Base-by-base conservation (phyloP, 1,139 yeast genomes). In the Entelexis paramagnoliae region DNA sequence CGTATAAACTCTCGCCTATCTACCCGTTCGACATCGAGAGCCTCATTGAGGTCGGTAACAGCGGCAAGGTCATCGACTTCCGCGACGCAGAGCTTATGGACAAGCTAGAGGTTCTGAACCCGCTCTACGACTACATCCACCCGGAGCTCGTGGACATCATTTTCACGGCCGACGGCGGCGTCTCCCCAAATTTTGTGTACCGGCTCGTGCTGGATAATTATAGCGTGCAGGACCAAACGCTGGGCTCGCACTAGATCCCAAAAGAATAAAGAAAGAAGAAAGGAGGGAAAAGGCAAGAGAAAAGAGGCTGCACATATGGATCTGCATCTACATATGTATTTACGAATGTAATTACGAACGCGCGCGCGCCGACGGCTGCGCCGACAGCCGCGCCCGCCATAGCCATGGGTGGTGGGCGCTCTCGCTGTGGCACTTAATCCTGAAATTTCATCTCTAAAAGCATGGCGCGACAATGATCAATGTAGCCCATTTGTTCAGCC, bases 101-200 rank as follows among this genome's bases (percentile, higher is more conserved):
- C 57, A 79, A 81, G 61, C 83, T 87, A 51, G 94, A 85, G 62
- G 89, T 89, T 28, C 76, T 91, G 48, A 93, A 93, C 67, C 96
- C 97, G n/a, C 72, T 87, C 57, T 84, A 79, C 60, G 97, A 89
- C 65, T 91, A 89, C 65, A 81, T 93, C 42, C 82, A 91, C 5
- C 98, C 99, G 0, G 97, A 89, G 63, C 81, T 86, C 64, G 85
- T 93, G 59, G 97, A 91, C 67, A 86, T 93, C 59, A 88, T 83
- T 67, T 86, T 91, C 62, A 89, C 98, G 19, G 91, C 93, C 65
- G 78, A 88, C 71, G 98, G 98, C 46, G 97, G 97, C 29, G 89
- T 85, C 66, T 86, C 97, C 26, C 98, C 98, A 48, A 87, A 94
- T 59, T 93, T 91, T 69, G 83, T 91, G 51, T 93, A 93, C 69